Conservation (phyloP, 495 filamentous ascomycete genomes). For the Aspergillus incahuasiensis region DNA sequence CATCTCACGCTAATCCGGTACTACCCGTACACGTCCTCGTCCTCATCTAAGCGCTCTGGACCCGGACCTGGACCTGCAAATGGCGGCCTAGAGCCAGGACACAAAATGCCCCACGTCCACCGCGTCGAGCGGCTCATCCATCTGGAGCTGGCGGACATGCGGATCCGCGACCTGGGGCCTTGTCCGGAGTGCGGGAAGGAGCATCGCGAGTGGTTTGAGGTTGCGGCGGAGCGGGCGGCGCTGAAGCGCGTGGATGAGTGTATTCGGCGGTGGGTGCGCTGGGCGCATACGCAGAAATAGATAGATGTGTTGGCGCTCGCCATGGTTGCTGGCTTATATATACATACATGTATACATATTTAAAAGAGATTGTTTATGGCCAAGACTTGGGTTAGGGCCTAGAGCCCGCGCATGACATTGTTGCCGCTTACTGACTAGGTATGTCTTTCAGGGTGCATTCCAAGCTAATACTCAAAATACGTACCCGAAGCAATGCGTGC, state of each 20-base stretch:
- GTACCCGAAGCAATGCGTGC: no score
- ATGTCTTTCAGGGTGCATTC: no score
- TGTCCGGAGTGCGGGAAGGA: conserved; percentile 80
- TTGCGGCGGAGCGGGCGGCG: conserved; percentile 67
- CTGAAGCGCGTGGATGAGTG: conserved; percentile 76
- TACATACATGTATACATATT: no score
- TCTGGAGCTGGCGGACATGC: conserved; percentile 70
- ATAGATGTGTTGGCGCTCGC: no score
- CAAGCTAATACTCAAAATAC: no score
- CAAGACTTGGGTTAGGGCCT: no score
- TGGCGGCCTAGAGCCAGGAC: conserved; percentile 28
- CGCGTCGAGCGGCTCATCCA: conserved; percentile 90
- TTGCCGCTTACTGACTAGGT: no score
- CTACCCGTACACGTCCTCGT: conserved; percentile 77
- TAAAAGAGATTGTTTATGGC: no score
- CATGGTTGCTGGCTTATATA: background rate
- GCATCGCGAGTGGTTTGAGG: conserved; percentile 95
- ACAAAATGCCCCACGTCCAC: conserved; percentile 83
- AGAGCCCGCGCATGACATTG: no score
- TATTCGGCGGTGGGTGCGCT: conserved; percentile 79
- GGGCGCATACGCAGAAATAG: conserved; percentile 51
- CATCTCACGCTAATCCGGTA: conserved; percentile 80
- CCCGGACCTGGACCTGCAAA: background rate
- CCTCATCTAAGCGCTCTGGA: conserved; percentile 14
- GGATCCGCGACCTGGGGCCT: conserved; percentile 61